Evolutionary conservation across 345 rosid genomes (phyloP), one percentile per base, ranked within the genome.

Genomic region (Schrenkiella parvula): DNA sequence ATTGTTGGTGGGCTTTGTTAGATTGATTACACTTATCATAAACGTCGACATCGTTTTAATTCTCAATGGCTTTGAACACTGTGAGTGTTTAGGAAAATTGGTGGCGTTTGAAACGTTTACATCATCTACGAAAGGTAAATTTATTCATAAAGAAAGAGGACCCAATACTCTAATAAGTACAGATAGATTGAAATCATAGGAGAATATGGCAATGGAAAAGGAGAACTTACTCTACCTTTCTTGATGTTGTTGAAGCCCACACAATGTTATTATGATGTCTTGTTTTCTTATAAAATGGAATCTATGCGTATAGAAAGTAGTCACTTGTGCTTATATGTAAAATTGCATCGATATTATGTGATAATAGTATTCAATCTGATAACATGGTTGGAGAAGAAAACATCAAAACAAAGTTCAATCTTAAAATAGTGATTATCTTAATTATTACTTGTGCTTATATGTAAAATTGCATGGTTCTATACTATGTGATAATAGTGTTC

Each of bases 201-300:
- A 73, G 72, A 73, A 57, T 66, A 37, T 73, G 66, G 72, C 57
- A 2, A 64, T 34, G 60, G 31, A 46, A 56, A 73, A 57, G 52
- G 59, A 47, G 26, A 58, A 37, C 57, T 74, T 59, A 39, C 73
- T 67, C 63, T 50, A 48, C 54, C 23, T 22, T 44, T 44, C n/a
- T n/a, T n/a, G 21, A 55, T 34, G 44, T 41, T 42, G 29, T 41
- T 51, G 64, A 75, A 39, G 66, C 69, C 68, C 79, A 75, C 68
- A 57, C 73, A 15, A 17, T 68, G 74, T 52, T 60, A 41, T 68
- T 5, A 75, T 75, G 79, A 52, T 75, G 73, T 51, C 22, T 74
- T 2, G 4, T 58, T 57, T 73, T 9, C 22, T 22, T 71, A 25
- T n/a, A 51, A 41, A 25, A 34, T 67, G 23, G 68, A 51, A 17